Conservation (phyloP, 192 early-diverging fungal species). For the Geranomyces michiganensis region DNA sequence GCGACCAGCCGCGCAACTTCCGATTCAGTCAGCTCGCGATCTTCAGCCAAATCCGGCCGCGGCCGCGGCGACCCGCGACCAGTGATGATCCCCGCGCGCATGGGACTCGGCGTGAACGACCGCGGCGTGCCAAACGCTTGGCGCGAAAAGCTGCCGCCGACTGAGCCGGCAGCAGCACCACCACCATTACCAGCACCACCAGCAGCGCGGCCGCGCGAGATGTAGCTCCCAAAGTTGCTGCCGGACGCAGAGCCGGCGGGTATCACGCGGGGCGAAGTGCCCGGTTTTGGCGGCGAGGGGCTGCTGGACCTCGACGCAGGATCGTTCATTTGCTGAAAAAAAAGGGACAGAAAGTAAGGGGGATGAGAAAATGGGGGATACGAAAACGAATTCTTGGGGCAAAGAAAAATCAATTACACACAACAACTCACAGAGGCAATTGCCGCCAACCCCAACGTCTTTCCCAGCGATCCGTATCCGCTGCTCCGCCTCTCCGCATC, state of each 20-base stretch:
- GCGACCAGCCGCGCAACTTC: constrained; percentile 38
- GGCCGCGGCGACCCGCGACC: not conserved
- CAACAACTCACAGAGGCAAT: not conserved
- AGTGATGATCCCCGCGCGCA: constrained; percentile 4
- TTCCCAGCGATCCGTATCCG: constrained; percentile 1
- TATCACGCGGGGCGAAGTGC: too few species aligned
- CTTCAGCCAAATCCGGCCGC: not conserved
- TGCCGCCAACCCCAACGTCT: not conserved
- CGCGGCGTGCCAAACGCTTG: constrained; percentile 23
- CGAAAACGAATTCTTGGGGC: too few species aligned
- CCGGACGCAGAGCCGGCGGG: too few species aligned
- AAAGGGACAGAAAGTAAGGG: too few species aligned
- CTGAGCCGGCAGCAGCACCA: not conserved
- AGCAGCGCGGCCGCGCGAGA: not conserved
- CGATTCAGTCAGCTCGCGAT: constrained; percentile 10
- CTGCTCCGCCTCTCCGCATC: not conserved
- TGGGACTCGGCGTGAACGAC: constrained; percentile 19
- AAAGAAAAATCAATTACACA: not conserved
- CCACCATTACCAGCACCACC: not conserved
- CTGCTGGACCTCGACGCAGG: not conserved
- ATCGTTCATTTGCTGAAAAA: too few species aligned
- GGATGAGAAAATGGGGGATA: too few species aligned
- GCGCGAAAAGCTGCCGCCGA: too few species aligned
- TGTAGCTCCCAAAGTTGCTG: constrained; percentile 5
- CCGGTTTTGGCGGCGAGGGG: not conserved